Evolutionary conservation across 1,284 basidiomycete genomes (phyloP).

Genomic region (Cryptococcus sp.): DNA sequence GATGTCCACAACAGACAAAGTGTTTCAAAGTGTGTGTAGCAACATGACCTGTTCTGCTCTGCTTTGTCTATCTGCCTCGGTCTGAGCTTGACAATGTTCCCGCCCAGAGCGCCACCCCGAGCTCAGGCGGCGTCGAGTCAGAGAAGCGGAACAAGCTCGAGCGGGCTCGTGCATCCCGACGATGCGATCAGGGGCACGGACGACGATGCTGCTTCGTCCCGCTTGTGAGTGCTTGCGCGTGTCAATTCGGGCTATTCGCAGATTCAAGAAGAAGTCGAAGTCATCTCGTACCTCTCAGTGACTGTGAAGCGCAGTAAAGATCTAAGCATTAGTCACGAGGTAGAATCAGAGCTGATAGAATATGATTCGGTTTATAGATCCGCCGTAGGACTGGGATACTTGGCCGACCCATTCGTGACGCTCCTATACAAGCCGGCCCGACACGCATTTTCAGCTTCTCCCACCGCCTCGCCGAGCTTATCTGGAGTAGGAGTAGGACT

Average conservation of each 20-base stretch:
- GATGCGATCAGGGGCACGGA: constrained; percentile 70
- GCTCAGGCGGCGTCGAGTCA: background rate
- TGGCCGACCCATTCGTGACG: constrained; percentile 69
- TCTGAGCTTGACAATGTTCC: background rate
- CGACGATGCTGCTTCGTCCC: constrained; percentile 70
- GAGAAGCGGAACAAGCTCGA: background rate
- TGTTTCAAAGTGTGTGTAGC: background rate
- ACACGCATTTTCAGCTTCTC: background rate
- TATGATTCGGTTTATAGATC: constrained; percentile 46
- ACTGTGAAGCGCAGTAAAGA: no score
- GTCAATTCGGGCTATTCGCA: no score
- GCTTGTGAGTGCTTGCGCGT: constrained; percentile 59
- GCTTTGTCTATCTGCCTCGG: no score
- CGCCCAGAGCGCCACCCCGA: background rate
- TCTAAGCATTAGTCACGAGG: no score
- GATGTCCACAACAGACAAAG: background rate
- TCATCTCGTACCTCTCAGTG: no score
- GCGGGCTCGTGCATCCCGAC: constrained; percentile 53
- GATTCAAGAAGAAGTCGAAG: no score
- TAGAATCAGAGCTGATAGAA: background rate
- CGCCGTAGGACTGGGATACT: constrained; percentile 72
- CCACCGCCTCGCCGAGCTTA: no score
- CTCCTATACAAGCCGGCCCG: constrained; percentile 60
- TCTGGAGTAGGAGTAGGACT: no score
- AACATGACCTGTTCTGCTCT: no score